These are phyloP conservation scores for Pichia nakasei DNA, from an alignment of 805 yeast genomes.

Conservation along the genomic window DNA sequence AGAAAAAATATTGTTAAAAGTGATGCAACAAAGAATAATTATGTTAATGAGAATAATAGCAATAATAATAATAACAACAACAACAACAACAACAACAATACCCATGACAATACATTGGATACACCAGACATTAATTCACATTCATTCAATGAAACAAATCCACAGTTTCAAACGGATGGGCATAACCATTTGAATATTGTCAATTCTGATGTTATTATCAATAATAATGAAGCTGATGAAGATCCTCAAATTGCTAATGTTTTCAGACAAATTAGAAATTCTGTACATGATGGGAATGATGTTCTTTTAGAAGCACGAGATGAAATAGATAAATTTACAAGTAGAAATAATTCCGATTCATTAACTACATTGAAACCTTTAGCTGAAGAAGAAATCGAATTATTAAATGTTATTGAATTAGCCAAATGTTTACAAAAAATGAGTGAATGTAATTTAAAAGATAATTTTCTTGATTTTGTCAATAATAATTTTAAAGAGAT, in stretches of 20 bases:
- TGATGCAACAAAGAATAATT: background rate
- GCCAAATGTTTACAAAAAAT: constrained; percentile 23
- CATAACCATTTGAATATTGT: background rate
- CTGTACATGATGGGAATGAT: constrained; percentile 21
- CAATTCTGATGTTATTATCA: background rate
- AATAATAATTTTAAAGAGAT: constrained; percentile 18
- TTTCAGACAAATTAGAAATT: constrained; percentile 20
- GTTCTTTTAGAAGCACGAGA: constrained; percentile 22
- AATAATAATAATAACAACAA: background rate
- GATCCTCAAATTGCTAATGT: constrained; percentile 19
- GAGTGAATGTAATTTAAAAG: constrained; percentile 11
- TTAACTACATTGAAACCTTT: background rate
- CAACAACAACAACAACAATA: background rate
- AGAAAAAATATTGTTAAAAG: constrained; percentile 14
- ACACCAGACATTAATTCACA: background rate
- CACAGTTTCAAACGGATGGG: background rate
- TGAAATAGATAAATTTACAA: constrained; percentile 17
- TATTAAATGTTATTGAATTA: constrained; percentile 20
- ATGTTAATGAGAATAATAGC: background rate
- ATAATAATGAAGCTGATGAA: constrained; percentile 5
- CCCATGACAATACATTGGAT: background rate
- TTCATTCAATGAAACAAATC: background rate
- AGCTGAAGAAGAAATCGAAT: constrained; percentile 21
- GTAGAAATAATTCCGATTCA: background rate
- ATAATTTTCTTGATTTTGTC: constrained; percentile 3